Base-by-base conservation (phyloP, 805 yeast genomes). In the Metschnikowia peoriensis region DNA sequence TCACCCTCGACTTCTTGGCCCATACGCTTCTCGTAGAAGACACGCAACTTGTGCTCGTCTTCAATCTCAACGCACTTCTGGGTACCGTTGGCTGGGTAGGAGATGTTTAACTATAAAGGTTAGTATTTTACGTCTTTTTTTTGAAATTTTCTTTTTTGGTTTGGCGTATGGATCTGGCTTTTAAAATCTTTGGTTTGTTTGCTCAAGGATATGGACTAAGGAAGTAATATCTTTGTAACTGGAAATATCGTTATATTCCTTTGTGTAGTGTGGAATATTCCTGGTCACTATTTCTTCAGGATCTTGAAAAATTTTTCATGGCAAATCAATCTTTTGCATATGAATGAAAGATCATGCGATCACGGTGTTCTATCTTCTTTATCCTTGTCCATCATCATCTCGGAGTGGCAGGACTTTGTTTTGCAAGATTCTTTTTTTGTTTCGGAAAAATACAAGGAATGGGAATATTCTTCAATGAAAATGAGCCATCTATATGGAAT, bases 1-100 rank as follows among this genome's bases (percentile, higher is more conserved):
- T 94, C 99, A 80, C 98, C 99, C 75, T 91, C 97, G 75, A 94
- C 96, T 82, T 94, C 99, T 82, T 91, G 97, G 73, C 99, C 99
- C 86, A 94, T 89, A 80, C 98, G 91, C 88, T 94, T 94, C 78
- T 94, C 99, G 89, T 90, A 92, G 84, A 94, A 92, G 77, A 84
- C 89, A 78, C 97, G 94, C 78, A 93, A 84, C 77, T 94, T 92
- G 87, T 92, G 98, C 81, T 94, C 99, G 76, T 94, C 99, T 75
- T 94, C 99, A 72, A 94, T 89, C 66, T 94, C 98, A 78, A 93
- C 82, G 80, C 89, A 80, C 85, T 94, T 94, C 82, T 94, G 97
- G 72, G 99, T 88, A 86, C 99, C 99, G 89, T 94, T 96, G 79
- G 97, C 93, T 83, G 99, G 99, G 86, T 88, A 94, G 77, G 99